phyloP scores from a whole-genome alignment of 139 green algal genomes.

The Desmodesmus armatus region DNA sequence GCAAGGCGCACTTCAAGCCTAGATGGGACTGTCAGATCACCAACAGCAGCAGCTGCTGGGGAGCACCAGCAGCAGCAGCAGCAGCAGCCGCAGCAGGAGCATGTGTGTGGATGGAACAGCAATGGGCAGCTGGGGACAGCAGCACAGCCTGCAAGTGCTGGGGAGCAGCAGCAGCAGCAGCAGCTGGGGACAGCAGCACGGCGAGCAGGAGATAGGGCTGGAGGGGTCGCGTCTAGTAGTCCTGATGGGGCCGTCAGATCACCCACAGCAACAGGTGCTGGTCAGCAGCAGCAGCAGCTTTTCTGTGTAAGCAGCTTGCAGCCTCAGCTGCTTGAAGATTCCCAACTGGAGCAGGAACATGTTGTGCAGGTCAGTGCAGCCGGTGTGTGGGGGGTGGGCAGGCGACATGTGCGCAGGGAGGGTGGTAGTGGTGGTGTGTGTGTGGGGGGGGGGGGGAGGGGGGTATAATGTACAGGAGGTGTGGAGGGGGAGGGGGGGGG shows the following conservation, averaged over 20 bases:
- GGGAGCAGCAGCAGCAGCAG: constrained; percentile 24
- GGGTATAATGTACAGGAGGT: too few relatives aligned
- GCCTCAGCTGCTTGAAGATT: constrained; percentile 11
- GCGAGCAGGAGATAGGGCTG: neutral
- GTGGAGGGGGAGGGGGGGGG: too few relatives aligned
- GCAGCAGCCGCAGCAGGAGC: neutral
- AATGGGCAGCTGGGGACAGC: constrained; percentile 27
- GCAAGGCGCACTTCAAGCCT: too few relatives aligned
- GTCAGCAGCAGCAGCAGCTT: neutral
- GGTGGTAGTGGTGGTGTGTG: too few relatives aligned
- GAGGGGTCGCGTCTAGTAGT: too few relatives aligned
- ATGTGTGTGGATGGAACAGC: constrained; percentile 17
- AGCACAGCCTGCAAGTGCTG: too few relatives aligned
- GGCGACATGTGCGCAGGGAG: too few relatives aligned
- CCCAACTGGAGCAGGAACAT: constrained; percentile 8
- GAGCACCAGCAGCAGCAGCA: neutral
- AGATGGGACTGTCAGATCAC: neutral
- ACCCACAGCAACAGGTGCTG: constrained; percentile 15
- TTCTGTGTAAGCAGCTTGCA: constrained; percentile 14
- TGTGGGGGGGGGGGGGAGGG: too few relatives aligned
- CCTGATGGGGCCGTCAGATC: neutral
- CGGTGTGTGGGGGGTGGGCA: neutral
- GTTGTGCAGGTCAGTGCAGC: neutral
- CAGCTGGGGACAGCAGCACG: too few relatives aligned
- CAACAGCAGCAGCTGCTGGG: constrained; percentile 17